Conservation (phyloP, 805 yeast species). For the Cyberlindnera saturnus region DNA sequence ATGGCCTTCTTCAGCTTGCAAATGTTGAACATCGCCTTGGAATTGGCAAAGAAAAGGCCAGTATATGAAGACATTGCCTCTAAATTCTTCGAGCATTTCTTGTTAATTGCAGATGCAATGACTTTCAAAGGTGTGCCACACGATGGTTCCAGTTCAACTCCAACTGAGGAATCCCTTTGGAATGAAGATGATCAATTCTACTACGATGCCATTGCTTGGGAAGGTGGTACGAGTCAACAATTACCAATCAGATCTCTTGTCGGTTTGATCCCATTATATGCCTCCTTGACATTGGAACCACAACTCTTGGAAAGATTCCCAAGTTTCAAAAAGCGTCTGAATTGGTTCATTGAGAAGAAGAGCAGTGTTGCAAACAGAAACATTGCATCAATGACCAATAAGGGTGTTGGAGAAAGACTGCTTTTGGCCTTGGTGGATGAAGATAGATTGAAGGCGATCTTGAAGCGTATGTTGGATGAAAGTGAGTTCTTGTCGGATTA, state of each 20-base stretch:
- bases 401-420: conserved; percentile 78
- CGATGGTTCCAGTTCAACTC: conserved; percentile 28
- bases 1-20: conserved; percentile 89
- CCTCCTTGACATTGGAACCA: conserved; percentile 83
- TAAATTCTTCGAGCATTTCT: conserved; percentile 88
- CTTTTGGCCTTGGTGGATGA: conserved; percentile 74
- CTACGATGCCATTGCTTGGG: conserved; percentile 87
- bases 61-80: conserved; percentile 93
- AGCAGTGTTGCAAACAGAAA: conserved; percentile 69
- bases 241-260: conserved; percentile 85
- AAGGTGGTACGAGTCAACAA: conserved; percentile 56
- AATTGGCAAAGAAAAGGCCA: conserved; percentile 76
- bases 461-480: conserved; percentile 79
- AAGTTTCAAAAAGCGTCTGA: conserved; percentile 71
- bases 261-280: conserved; percentile 87
- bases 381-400: conserved; percentile 71
- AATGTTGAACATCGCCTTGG: conserved; percentile 89
- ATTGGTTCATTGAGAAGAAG: conserved; percentile 76
- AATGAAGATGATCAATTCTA: conserved; percentile 84
- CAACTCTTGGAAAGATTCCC: conserved; percentile 73
- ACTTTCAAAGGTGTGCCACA: conserved; percentile 41
- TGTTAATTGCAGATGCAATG: conserved; percentile 92
- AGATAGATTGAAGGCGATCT: conserved; percentile 69
- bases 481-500: conserved; percentile 76
- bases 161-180: conserved; percentile 69